Base-by-base conservation (phyloP, 306 rosid genomes). In the Castanospermum australe region DNA sequence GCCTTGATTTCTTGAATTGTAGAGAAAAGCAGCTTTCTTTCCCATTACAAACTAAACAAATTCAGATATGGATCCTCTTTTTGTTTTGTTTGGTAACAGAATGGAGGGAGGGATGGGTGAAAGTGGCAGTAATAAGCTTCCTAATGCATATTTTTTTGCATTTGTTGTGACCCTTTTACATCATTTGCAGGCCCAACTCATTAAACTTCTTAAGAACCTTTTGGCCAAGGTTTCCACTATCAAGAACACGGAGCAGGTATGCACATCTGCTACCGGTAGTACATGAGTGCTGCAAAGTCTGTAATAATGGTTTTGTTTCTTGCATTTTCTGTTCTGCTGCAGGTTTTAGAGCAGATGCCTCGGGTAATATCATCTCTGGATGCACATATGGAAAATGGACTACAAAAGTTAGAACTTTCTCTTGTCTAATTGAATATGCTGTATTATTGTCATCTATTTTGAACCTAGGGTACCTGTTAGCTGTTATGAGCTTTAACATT, bases 321-420 rank as follows among this genome's bases (percentile, higher is more conserved):
- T 61, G 20, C 65, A n/a, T 75, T 51, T 74, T 85, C 50, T 66
- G 62, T 68, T 80, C 39, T 78, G 70, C 75, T 84, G 83, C 87
- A 95, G 98, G 82, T 91, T 66, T 86, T 95, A 72, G 84, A 84
- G 86, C 97, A 91, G 87, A 87, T 95, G 90, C 99, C 99, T 13
- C 66, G 74, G 36, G 97, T 95, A 17, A 87, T 95, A 84, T 93
- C 97, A 57, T 83, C 94, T 36, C 79, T 93, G 6, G 97, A 95
- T 90, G 99, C 90, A 45, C 83, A 93, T 62, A 88, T 89, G 90
- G 99, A 93, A 70, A 87, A 60, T 71, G 98, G 96, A 61, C 71
- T 93, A 28, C 94, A 88, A 78, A 92, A 91, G 99, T 95, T 75
- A 75, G 80, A 52, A 71, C 48, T 48, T 48, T 45, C 45, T 61